A percentile compares a stretch with the other conserved stretches of the same genome.
phyloP scores from a whole-genome alignment of 2,329 filamentous ascomycete species.

The Allantophomopsis lycopodina region DNA sequence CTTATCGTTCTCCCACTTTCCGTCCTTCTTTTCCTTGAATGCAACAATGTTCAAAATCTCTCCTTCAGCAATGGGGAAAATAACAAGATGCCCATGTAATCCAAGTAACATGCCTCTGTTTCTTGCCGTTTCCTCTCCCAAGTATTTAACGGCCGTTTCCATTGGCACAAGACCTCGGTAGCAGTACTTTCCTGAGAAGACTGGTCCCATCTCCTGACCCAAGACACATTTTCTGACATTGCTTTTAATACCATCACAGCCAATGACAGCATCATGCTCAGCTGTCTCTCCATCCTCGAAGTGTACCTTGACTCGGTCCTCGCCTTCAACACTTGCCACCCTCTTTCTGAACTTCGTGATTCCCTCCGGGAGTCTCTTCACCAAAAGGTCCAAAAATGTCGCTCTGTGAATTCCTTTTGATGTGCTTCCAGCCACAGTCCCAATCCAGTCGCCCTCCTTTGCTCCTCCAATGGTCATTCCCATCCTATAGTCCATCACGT shows the following conservation, averaged over 20 bases:
- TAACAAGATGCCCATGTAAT: slow-evolving; percentile 38
- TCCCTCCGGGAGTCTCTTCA: slow-evolving; percentile 22
- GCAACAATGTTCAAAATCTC: slow-evolving; percentile 38
- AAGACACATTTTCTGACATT: slow-evolving; percentile 33
- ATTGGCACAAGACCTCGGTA: slow-evolving; percentile 48
- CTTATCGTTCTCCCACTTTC: background rate
- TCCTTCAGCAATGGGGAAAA: slow-evolving; percentile 40
- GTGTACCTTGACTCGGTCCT: background rate
- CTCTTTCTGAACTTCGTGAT: slow-evolving; percentile 20
- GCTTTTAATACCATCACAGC: slow-evolving; percentile 51
- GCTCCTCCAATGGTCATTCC: slow-evolving; percentile 5
- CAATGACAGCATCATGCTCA: slow-evolving; percentile 21
- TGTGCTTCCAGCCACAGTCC: no score
- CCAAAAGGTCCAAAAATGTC: background rate
- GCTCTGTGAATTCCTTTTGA: background rate
- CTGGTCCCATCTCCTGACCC: slow-evolving; percentile 25
- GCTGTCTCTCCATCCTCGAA: slow-evolving; percentile 3
- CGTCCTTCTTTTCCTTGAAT: slow-evolving; percentile 15
- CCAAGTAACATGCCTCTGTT: slow-evolving; percentile 41
- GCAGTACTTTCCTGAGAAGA: slow-evolving; percentile 41
- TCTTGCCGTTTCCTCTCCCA: slow-evolving; percentile 28
- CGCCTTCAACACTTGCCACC: slow-evolving; percentile 15
- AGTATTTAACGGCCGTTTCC: slow-evolving; percentile 27
- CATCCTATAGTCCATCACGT: slow-evolving; percentile 25
- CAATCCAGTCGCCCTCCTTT: no score